Conservation (phyloP, 805 yeast genomes). For the Candida michaelii region DNA sequence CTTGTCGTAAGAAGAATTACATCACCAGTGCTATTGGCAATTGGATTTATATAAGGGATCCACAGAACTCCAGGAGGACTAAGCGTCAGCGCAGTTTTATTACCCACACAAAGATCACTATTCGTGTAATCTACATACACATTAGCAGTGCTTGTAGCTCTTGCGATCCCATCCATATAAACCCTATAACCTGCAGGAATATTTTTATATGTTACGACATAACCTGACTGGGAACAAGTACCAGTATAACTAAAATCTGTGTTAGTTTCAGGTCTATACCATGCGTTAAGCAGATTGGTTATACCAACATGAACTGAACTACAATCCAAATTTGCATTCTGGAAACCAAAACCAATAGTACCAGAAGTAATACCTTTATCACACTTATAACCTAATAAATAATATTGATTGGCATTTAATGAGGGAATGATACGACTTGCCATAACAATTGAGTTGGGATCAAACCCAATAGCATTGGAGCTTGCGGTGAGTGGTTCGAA, state of each 20-base stretch:
- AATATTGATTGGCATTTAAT: constrained; percentile 12
- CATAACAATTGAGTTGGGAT: not conserved
- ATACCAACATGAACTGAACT: constrained; percentile 19
- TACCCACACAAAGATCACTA: not conserved
- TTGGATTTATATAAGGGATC: not conserved
- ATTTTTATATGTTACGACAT: constrained; percentile 16
- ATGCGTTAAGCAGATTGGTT: constrained; percentile 22
- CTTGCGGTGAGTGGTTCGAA: constrained; percentile 11
- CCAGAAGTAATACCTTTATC: constrained; percentile 23
- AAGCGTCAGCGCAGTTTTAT: too few relatives aligned
- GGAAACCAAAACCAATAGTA: constrained; percentile 19
- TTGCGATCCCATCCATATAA: constrained; percentile 16
- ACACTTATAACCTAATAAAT: constrained; percentile 18
- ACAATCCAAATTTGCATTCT: constrained; percentile 21
- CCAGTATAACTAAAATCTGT: constrained; percentile 10
- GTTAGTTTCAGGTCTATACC: constrained; percentile 18
- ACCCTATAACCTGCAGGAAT: constrained; percentile 31
- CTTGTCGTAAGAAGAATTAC: constrained; percentile 16
- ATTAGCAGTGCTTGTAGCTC: not conserved
- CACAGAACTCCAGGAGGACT: not conserved
- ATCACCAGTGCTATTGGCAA: constrained; percentile 17
- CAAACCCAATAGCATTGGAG: not conserved
- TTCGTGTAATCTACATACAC: not conserved
- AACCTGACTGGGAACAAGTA: constrained; percentile 16
- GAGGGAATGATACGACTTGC: constrained; percentile 15